These are phyloP conservation scores for Oenanthe javanica DNA, from an alignment of 140 eudicot species.

Conservation along the genomic window DNA sequence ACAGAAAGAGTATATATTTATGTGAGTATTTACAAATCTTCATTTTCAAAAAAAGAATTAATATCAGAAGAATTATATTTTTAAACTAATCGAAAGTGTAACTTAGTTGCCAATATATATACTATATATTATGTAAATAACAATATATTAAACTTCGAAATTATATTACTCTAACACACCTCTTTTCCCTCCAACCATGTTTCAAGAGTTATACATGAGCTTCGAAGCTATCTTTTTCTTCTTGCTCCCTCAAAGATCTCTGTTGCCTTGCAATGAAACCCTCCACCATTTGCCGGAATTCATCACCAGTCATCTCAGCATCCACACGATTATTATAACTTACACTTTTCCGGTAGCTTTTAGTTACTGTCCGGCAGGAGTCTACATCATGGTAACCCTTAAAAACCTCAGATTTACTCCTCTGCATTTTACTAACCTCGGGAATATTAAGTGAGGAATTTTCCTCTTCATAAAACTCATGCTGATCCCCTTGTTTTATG, in stretches of 20 bases:
- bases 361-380: conserved; percentile 15
- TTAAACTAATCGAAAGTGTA: background rate
- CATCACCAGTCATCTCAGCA: conserved; percentile 41
- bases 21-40: too few species aligned
- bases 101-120: background rate
- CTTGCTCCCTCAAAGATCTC: conserved; percentile 29
- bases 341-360: conserved; percentile 8
- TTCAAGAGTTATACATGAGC: conserved; percentile 30
- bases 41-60: too few species aligned
- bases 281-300: conserved; percentile 47
- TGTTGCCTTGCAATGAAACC: conserved; percentile 48
- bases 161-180: background rate
- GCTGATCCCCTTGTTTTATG: background rate
- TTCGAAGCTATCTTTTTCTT: conserved; percentile 17
- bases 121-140: background rate
- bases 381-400: conserved; percentile 7
- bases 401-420: conserved; percentile 32
- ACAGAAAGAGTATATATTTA: too few species aligned
- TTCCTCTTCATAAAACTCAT: background rate
- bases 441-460: background rate
- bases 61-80: too few species aligned
- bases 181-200: background rate
- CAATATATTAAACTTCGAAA: background rate
- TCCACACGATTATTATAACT: conserved; percentile 3
- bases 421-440: conserved; percentile 20